Base-by-base conservation (phyloP, 108 stramenopile genomes). In the Cyclotella baltica region DNA sequence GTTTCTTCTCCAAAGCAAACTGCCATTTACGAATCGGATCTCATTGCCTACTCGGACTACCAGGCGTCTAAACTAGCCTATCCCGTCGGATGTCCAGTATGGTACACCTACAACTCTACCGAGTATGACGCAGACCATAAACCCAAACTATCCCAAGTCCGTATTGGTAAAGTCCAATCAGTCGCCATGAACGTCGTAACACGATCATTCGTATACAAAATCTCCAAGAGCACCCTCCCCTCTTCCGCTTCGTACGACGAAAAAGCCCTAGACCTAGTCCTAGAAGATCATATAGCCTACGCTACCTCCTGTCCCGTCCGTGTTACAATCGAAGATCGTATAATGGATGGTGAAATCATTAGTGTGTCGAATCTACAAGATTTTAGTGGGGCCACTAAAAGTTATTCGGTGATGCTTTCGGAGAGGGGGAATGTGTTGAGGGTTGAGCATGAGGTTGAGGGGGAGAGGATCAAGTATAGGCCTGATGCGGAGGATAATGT, bases 281-380 rank as follows among this genome's bases (percentile, higher is more conserved):
- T 34, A 13, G 59, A 61, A 34, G 59, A 61, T 61, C 30, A 61
- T 33, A 61, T 61, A 34, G 59, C 59, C 31, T 61, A 61, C 34
- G 59, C 59, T 3, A 33, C 31, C 11, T 61, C 59, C 19, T 61
- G 59, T 11, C 59, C 59, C 13, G 59, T 61, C n/a, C 59, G 13
- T n/a, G 59, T 61, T 11, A 61, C 59, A 4, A 61, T 61, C 3
- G 59, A 61, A 34, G 33, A 61, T 34, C 2, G 4, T 16, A n/a
- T 33, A 13, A 34, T 61, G 30, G 59, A 61, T 5, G 59, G 59
- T 2, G 59, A 61, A 33, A n/a, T 61, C 31, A 61, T 61, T 34
- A 34, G 59, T 61, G 31, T 31, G 13, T 1, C 59, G 11, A 33
- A 61, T 61, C 34, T 61, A 31, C 31, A 61, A 22, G 59, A 31